These are phyloP conservation scores for Fraxinus americana DNA, from an alignment of 257 asterid species.

Conservation along the genomic window DNA sequence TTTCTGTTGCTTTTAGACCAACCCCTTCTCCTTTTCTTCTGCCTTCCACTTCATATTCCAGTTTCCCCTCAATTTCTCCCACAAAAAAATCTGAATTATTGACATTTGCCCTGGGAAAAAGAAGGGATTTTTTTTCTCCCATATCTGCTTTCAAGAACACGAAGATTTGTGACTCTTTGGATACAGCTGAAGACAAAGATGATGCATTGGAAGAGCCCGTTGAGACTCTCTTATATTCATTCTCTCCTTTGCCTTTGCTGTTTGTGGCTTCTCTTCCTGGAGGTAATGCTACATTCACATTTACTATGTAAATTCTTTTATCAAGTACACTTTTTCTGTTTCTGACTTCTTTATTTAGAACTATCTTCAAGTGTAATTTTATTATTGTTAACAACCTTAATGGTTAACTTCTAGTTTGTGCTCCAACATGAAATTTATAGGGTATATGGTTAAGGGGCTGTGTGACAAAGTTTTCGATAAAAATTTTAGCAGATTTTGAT, in stretches of 20 bases:
- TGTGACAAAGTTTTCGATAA: no score
- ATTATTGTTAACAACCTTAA: neutral
- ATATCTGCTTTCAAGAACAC: slow-evolving; percentile 32
- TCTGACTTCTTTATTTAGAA: neutral
- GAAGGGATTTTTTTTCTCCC: slow-evolving; percentile 22
- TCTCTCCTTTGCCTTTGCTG: slow-evolving; percentile 58
- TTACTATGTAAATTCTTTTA: neutral
- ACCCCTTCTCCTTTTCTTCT: slow-evolving; percentile 29
- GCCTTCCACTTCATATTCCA: slow-evolving; percentile 28
- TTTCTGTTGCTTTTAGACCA: slow-evolving; percentile 40
- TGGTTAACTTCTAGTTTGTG: neutral
- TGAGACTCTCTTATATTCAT: slow-evolving; percentile 54
- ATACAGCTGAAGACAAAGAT: slow-evolving; percentile 24
- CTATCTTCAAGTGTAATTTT: neutral
- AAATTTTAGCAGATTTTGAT: no score
- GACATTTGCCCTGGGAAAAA: slow-evolving; percentile 13
- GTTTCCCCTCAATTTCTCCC: slow-evolving; percentile 21
- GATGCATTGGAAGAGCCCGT: slow-evolving; percentile 28
- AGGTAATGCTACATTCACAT: slow-evolving; percentile 45
- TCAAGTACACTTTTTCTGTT: neutral
- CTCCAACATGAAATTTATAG: neutral
- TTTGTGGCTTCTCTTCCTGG: slow-evolving; percentile 79
- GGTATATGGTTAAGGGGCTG: neutral
- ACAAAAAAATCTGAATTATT: slow-evolving; percentile 3
- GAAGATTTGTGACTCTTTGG: slow-evolving; percentile 28